phyloP scores from a whole-genome alignment of 805 yeast genomes.

The Huiozyma naganishii region DNA sequence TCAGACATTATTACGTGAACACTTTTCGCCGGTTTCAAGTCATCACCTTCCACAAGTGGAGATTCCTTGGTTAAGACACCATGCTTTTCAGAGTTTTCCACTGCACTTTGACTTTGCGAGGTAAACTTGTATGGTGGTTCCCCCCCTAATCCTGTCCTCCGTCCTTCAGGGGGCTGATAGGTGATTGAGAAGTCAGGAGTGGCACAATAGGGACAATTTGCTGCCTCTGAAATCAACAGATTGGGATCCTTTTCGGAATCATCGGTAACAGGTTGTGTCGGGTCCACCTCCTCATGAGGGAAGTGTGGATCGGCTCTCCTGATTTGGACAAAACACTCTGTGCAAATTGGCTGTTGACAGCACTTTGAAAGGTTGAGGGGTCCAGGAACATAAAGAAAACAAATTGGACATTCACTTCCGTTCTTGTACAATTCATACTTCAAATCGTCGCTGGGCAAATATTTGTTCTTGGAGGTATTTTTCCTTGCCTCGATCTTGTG shows the following conservation, averaged over 20 bases:
- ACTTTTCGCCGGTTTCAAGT: conserved; percentile 1
- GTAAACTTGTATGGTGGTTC: conserved; percentile 36
- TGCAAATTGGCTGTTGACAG: conserved; percentile 86
- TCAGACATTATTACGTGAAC: conserved; percentile 57
- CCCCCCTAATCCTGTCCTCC: conserved; percentile 49
- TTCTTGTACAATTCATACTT: conserved; percentile 52
- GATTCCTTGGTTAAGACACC: background rate
- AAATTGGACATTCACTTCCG: conserved; percentile 85
- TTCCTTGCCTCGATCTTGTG: conserved; percentile 28
- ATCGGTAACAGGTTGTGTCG: conserved; percentile 16
- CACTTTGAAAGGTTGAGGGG: conserved; percentile 61
- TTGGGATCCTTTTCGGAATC: conserved; percentile 39
- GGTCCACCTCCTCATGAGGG: conserved; percentile 55
- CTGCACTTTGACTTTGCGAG: background rate
- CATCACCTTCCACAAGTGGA: background rate
- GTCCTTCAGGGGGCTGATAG: conserved; percentile 50
- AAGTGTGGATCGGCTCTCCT: conserved; percentile 84
- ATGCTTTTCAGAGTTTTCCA: background rate
- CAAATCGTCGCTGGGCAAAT: conserved; percentile 29
- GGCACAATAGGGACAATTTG: conserved; percentile 90
- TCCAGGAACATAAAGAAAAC: conserved; percentile 50
- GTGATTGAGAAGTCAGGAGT: conserved; percentile 76
- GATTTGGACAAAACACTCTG: conserved; percentile 73
- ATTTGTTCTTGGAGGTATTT: conserved; percentile 33
- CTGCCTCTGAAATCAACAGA: conserved; percentile 71